Evolutionary conservation across 1,284 basidiomycete genomes (phyloP).

Genomic region (Puccinia brachypodii): DNA sequence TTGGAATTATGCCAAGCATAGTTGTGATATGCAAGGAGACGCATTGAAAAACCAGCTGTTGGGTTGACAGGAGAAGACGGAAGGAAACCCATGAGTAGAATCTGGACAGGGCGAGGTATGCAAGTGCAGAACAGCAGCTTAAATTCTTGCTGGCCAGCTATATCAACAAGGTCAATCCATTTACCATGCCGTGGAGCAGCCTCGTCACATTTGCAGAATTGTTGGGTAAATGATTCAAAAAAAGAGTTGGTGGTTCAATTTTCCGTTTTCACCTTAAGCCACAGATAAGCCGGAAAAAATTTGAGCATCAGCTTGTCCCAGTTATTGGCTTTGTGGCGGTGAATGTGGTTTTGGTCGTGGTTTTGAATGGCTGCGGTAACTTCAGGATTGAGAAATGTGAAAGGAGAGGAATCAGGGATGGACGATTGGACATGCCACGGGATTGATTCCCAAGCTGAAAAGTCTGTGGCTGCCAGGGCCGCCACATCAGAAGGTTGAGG

Average conservation of each 20-base stretch:
- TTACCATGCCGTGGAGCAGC: neutral
- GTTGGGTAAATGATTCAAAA: neutral
- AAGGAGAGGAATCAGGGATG: neutral
- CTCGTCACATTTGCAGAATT: neutral
- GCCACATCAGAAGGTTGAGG: neutral
- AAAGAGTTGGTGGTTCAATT: neutral
- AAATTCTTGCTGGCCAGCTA: neutral
- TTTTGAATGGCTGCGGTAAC: neutral
- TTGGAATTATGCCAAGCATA: neutral
- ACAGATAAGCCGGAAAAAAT: neutral
- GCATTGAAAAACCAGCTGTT: conserved; percentile 7
- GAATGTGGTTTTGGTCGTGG: neutral
- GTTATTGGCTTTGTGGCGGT: neutral
- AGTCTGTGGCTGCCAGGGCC: neutral
- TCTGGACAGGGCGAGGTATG: neutral
- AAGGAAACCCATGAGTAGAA: neutral
- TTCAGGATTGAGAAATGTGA: neutral
- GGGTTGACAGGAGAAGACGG: neutral
- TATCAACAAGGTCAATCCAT: neutral
- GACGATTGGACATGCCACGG: neutral
- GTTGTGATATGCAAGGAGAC: neutral
- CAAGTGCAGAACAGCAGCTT: neutral
- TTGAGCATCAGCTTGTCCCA: neutral
- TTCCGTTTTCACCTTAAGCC: neutral
- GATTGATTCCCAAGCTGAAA: neutral